These are phyloP conservation scores for Euphorbia pulcherrima DNA, from an alignment of 345 rosid genomes.

Conservation along the genomic window DNA sequence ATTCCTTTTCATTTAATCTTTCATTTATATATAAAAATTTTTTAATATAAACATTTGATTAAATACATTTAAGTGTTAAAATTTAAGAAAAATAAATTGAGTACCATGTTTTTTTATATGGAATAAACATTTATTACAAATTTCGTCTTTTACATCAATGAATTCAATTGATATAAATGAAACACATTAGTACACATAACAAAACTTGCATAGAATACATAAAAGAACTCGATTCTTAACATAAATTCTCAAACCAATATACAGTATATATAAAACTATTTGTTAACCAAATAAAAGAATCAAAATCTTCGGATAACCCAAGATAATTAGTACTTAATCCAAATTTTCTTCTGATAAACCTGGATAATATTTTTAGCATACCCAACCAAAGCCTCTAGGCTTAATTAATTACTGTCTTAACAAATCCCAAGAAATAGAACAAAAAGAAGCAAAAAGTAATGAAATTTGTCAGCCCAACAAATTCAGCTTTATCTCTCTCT, in stretches of 20 bases:
- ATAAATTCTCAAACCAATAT: too few relatives aligned
- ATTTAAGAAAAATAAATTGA: too few relatives aligned
- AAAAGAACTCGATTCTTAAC: too few relatives aligned
- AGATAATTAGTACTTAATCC: conserved; percentile 11
- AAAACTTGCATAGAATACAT: too few relatives aligned
- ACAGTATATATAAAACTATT: neutral
- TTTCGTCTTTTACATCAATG: too few relatives aligned
- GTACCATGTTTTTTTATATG: too few relatives aligned
- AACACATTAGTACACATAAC: too few relatives aligned
- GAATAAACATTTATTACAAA: too few relatives aligned
- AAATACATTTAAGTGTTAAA: neutral
- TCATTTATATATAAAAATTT: too few relatives aligned
- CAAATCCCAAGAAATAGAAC: conserved; percentile 10
- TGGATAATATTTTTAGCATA: neutral
- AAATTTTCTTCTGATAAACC: conserved; percentile 17
- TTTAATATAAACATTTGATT: neutral
- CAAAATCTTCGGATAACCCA: conserved; percentile 9
- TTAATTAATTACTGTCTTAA: neutral
- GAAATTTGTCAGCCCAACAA: conserved; percentile 25
- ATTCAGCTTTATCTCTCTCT: conserved; percentile 33
- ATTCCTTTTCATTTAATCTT: too few relatives aligned
- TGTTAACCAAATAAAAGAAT: neutral
- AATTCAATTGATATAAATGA: too few relatives aligned
- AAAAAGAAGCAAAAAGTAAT: conserved; percentile 17
- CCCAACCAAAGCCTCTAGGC: conserved; percentile 8